Conservation (phyloP, 1,284 basidiomycete genomes). For the Sanguinoderma infundibulare region DNA sequence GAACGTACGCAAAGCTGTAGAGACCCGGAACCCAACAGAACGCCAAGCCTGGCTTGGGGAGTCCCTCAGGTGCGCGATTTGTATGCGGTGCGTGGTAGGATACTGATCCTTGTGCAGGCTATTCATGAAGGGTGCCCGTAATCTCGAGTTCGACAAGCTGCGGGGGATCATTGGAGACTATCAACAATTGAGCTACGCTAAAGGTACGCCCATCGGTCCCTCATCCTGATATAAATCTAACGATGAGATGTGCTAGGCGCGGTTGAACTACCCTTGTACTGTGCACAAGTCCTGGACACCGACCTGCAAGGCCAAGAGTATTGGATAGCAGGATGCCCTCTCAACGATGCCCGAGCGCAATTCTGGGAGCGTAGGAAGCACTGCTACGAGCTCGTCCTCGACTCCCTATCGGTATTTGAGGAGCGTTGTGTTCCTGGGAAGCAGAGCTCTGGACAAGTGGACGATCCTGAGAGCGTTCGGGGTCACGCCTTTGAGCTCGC, state of each 20-base stretch:
- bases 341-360: constrained; percentile 63
- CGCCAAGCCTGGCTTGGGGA: constrained; percentile 79
- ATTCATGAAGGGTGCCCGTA: constrained; percentile 87
- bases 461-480: constrained; percentile 69
- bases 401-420: constrained; percentile 84
- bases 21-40: constrained; percentile 75
- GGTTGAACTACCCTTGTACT: constrained; percentile 85
- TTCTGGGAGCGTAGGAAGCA: constrained; percentile 66
- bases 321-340: constrained; percentile 70
- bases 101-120: constrained; percentile 51
- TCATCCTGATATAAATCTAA: not conserved
- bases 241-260: constrained; percentile 59
- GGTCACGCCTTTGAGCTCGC: constrained; percentile 83
- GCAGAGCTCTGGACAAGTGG: constrained; percentile 35
- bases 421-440: constrained; percentile 41
- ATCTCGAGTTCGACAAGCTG: constrained; percentile 85
- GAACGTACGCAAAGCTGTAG: constrained; percentile 88
- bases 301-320: constrained; percentile 80
- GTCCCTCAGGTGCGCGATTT: constrained; percentile 71
- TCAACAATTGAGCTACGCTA: constrained; percentile 80
- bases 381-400: constrained; percentile 86
- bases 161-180: constrained; percentile 88
- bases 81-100: not conserved
- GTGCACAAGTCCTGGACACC: constrained; percentile 82
- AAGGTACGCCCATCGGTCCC: constrained; percentile 51